phyloP scores from a whole-genome alignment of 73 alveolate species.

The Paramecium bursaria region DNA sequence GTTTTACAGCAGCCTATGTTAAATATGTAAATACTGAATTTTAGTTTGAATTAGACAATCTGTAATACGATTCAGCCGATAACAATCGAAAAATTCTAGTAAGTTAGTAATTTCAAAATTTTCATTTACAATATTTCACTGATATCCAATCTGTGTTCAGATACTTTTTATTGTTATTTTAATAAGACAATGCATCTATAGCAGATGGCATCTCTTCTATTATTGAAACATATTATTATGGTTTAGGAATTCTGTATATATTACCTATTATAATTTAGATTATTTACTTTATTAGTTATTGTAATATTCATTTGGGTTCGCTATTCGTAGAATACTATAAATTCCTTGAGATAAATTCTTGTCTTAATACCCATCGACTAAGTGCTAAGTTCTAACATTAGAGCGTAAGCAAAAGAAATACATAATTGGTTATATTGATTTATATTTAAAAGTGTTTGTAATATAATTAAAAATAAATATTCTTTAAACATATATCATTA shows the following conservation, averaged over 20 bases:
- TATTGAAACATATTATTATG: conserved; percentile 21
- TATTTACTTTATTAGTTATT: neutral
- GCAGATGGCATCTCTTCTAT: neutral
- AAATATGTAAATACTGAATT: conserved; percentile 14
- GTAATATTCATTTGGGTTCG: conserved; percentile 5
- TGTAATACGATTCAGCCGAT: conserved; percentile 15
- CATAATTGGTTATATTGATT: conserved; percentile 40
- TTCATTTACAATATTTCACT: neutral
- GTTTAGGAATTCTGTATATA: conserved; percentile 19
- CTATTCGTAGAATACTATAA: neutral
- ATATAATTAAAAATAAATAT: too few species aligned
- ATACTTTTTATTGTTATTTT: conserved; percentile 12
- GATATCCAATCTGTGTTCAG: neutral
- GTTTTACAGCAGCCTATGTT: conserved; percentile 3
- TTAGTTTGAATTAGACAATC: conserved; percentile 14
- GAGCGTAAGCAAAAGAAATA: conserved; percentile 37
- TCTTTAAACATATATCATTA: too few species aligned
- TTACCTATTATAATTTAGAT: neutral
- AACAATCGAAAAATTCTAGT: too few species aligned
- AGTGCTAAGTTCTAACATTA: conserved; percentile 18
- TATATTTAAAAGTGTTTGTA: neutral
- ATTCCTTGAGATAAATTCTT: conserved; percentile 11
- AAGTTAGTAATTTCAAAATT: conserved; percentile 1
- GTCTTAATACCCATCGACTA: conserved; percentile 21
- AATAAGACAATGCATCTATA: conserved; percentile 2